These are phyloP conservation scores for Trichoderma harzianum DNA, from an alignment of 2,329 filamentous ascomycete species.

Conservation along the genomic window DNA sequence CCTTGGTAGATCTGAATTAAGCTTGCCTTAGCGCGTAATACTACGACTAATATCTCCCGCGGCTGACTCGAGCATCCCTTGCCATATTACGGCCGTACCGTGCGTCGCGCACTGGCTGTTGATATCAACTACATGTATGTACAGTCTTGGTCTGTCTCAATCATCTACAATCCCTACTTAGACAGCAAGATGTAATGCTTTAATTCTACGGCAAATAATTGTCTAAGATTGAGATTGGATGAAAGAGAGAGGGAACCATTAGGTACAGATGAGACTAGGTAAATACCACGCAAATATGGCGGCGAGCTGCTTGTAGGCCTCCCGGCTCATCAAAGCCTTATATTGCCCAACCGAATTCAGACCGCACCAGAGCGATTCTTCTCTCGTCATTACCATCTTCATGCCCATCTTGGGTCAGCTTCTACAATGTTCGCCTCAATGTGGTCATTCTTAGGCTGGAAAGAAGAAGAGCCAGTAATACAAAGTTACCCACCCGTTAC, in stretches of 20 bases:
- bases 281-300: background rate
- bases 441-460: background rate
- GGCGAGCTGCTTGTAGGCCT: background rate
- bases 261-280: background rate
- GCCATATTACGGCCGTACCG: background rate
- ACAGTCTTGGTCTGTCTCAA: background rate
- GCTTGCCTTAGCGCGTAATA: constrained; percentile 11
- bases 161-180: background rate
- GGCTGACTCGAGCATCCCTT: background rate
- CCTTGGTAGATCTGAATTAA: constrained; percentile 5
- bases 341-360: background rate
- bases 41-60: constrained; percentile 10
- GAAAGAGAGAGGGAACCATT: background rate
- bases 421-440: background rate
- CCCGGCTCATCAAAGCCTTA: background rate
- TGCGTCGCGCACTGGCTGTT: background rate
- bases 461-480: background rate
- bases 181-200: background rate
- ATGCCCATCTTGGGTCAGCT: background rate
- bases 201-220: background rate
- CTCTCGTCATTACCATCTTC: background rate
- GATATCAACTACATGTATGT: background rate
- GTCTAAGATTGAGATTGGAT: background rate
- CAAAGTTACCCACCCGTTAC: background rate
- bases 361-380: background rate